Evolutionary conservation across 169 alveolate species (phyloP), one percentile per base, ranked within the genome.

Genomic region (Babesia bigemina): DNA sequence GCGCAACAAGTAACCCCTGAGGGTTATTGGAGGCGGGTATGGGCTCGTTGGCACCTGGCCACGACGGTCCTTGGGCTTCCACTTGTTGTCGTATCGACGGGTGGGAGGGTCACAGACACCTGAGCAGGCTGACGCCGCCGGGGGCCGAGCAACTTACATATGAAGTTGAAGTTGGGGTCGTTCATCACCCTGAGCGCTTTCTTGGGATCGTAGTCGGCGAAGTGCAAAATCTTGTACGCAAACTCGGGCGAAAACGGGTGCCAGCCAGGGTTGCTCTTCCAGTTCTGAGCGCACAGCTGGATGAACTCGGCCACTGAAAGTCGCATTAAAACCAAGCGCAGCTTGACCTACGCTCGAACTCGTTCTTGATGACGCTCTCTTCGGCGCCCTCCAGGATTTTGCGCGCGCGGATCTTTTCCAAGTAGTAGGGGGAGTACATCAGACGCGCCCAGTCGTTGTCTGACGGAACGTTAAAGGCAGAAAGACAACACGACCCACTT

Each of bases 211-310:
- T 92, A 92, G 48, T 89, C 96, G 16, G 93, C 94, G 50, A 81
- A 89, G 79, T 92, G 96, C 70, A 92, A 83, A 49, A 92, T 81
- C 65, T 92, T 92, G 84, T 84, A 92, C 36, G 96, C 96, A 47
- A 91, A 92, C 87, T 92, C 96, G 7, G 96, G 96, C 62, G 94
- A 86, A 63, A 92, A 92, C 26, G 96, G 96, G 66, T 92, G 96
- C 96, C 96, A 92, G 16, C 95, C 96, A 14, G 92, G 92, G 52
- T 86, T 87, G 66, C 78, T 88, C 79, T 90, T 92, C 96, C 96
- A 92, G 79, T 71, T 91, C 72, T 91, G 87, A 19, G 96, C 95
- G 59, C 93, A 73, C 48, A 82, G 87, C 78, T 88, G 91, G 67
- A 92, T 87, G 63, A 83, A 92, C 47, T 86, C 92, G 47, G 93